phyloP scores from a whole-genome alignment of 208 protist species.

The Wallacemonas sp. region DNA sequence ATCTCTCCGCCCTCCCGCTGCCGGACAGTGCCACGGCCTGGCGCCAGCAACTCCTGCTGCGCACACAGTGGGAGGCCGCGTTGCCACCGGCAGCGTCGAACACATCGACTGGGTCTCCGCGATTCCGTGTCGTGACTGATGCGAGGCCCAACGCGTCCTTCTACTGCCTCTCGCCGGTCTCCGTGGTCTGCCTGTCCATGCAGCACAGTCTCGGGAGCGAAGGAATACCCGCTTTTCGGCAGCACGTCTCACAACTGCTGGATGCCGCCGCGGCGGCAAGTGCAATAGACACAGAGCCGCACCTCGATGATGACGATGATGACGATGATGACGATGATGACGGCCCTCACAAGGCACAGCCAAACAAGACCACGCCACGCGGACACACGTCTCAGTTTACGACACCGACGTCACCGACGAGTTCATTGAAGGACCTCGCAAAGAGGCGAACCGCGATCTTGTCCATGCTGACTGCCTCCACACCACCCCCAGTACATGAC shows the following conservation, averaged over 20 bases:
- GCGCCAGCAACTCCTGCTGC: conserved; percentile 22
- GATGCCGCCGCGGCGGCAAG: not conserved
- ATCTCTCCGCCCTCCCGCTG: conserved; percentile 35
- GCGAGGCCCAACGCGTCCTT: not conserved
- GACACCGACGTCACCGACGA: too few species aligned
- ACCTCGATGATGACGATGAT: too few species aligned
- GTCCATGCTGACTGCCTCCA: too few species aligned
- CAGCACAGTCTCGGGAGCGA: not conserved
- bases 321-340: too few species aligned
- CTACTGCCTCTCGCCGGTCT: conserved; percentile 3
- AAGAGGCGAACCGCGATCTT: too few species aligned
- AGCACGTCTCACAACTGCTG: conserved; percentile 9
- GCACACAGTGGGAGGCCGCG: not conserved
- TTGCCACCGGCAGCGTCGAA: not conserved
- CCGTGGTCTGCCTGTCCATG: not conserved
- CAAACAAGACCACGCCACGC: too few species aligned
- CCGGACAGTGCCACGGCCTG: conserved; percentile 19
- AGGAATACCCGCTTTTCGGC: not conserved
- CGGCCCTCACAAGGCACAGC: too few species aligned
- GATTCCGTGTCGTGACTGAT: not conserved
- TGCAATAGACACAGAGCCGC: not conserved
- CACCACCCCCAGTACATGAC: too few species aligned
- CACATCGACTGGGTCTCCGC: not conserved
- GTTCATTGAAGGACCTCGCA: too few species aligned
- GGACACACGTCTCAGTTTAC: too few species aligned